Evolutionary conservation across 345 rosid genomes (phyloP).

Genomic region (Brassica rapa): DNA sequence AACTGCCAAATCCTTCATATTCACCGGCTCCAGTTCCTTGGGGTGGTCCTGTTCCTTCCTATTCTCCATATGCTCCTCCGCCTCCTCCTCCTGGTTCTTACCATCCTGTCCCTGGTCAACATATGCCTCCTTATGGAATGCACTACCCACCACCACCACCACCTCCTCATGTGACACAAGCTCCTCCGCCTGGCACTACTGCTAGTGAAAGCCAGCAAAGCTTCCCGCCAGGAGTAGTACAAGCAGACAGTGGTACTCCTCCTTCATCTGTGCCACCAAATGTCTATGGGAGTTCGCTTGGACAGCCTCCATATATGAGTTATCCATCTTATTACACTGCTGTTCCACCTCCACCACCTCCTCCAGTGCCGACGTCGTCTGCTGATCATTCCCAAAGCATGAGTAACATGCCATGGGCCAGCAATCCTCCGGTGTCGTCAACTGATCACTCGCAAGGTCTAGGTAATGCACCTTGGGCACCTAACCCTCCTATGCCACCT

Average conservation of each 20-base stretch:
- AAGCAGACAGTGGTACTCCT: conserved; percentile 61
- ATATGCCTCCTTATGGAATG: conserved; percentile 86
- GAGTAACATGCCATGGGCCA: conserved; percentile 67
- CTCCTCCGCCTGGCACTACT: conserved; percentile 69
- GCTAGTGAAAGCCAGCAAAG: conserved; percentile 73
- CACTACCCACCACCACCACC: conserved; percentile 68
- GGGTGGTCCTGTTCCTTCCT: conserved; percentile 89
- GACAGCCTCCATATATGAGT: conserved; percentile 65
- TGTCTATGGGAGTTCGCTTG: conserved; percentile 53
- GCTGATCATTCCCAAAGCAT: conserved; percentile 58
- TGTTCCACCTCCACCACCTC: conserved; percentile 80
- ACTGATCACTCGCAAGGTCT: conserved; percentile 40
- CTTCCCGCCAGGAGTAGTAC: conserved; percentile 92
- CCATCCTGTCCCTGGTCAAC: conserved; percentile 80
- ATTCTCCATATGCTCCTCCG: conserved; percentile 78
- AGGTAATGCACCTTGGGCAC: conserved; percentile 40
- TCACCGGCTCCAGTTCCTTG: conserved; percentile 81
- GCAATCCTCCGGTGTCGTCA: conserved; percentile 46
- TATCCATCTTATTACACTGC: conserved; percentile 78
- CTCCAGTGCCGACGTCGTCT: conserved; percentile 51
- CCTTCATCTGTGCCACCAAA: conserved; percentile 55
- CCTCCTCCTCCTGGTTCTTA: conserved; percentile 88
- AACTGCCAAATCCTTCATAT: conserved; percentile 46
- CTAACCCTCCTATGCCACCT: conserved; percentile 48
- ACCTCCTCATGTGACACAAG: conserved; percentile 50